Percentiles rank a stretch among this genome's conserved stretches.
phyloP scores from a whole-genome alignment of 192 early-diverging fungal species.

The Backusella luteola region DNA sequence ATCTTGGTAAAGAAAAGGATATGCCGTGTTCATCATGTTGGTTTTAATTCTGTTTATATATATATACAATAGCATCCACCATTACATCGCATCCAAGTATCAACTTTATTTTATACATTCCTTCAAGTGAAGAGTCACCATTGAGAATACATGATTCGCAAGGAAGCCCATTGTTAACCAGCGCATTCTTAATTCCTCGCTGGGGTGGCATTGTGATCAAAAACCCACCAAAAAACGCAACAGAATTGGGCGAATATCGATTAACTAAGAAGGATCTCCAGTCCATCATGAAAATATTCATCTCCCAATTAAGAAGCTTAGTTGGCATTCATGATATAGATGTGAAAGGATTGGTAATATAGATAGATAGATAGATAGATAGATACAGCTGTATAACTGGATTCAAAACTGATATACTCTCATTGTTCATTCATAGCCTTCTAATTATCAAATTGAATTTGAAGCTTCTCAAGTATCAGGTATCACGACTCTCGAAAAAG shows the following conservation, averaged over 20 bases:
- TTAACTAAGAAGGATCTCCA: conserved; percentile 58
- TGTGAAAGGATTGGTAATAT: background rate
- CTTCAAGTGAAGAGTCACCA: conserved; percentile 63
- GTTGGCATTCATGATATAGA: conserved; percentile 70
- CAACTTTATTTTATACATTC: conserved; percentile 91
- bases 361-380: background rate
- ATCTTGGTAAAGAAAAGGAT: conserved; percentile 58
- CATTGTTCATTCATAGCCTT: background rate
- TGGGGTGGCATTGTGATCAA: conserved; percentile 92
- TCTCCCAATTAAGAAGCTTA: conserved; percentile 80
- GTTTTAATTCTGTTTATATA: no score
- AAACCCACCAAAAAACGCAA: conserved; percentile 50
- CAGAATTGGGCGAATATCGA: conserved; percentile 13
- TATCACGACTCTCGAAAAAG: conserved; percentile 82
- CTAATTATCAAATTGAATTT: conserved; percentile 1
- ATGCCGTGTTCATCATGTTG: no score
- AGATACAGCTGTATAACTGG: no score
- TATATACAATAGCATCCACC: conserved; percentile 63
- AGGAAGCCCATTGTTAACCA: conserved; percentile 52
- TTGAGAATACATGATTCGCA: conserved; percentile 62
- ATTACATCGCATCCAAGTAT: conserved; percentile 79
- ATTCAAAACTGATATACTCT: no score
- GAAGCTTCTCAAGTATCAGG: conserved; percentile 41
- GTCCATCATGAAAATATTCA: conserved; percentile 74
- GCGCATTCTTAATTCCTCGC: conserved; percentile 89